Base-by-base conservation (phyloP, 345 rosid species). In the Theobroma cacao region DNA sequence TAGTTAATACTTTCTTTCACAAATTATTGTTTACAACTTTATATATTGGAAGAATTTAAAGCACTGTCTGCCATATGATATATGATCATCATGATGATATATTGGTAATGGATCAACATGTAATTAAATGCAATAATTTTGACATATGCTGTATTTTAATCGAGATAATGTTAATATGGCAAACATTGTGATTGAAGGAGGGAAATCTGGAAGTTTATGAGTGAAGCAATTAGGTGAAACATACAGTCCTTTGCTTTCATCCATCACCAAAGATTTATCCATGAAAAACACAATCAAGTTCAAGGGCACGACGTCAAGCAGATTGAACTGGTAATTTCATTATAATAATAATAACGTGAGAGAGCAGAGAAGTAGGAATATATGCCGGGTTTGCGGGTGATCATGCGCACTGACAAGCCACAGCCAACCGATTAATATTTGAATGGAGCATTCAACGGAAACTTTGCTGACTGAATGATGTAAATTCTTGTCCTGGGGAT, bases 371-470 rank as follows among this genome's bases (percentile, higher is more conserved):
- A 15, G 5, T 14, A 30, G 20, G 45, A 61, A 31, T 31, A 30
- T 61, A 30, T 61, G 38, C 11, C 10, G 66, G 66, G 7, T 61
- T 31, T 11, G 38, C 15, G 66, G 34, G 53, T 41, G 52, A 67
- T 67, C 12, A 41, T 66, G 72, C 72, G 72, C 72, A 67, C 72
- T 41, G 11, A n/a, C 45, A 38, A 8, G 70, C 70, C 47, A 36
- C n/a, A 64, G 26, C 45, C 26, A 64, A 22, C 72, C 72, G 33
- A 40, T 11, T 22, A 40, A 22, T 15, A 15, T 66, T 40, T 22
- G 2, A n/a, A 41, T 40, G 20, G 71, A 66, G 71, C 50, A 66
- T 66, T 40, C 31, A 22, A 12, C 18, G 26, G 17, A 66, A 67
- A 26, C 31, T 67, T 67, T 67, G 33, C 18, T 22, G 8, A 41